Evolutionary conservation across 192 early-diverging fungal genomes (phyloP), one percentile per base, ranked within the genome.

Genomic region (Gonapodya sp.): DNA sequence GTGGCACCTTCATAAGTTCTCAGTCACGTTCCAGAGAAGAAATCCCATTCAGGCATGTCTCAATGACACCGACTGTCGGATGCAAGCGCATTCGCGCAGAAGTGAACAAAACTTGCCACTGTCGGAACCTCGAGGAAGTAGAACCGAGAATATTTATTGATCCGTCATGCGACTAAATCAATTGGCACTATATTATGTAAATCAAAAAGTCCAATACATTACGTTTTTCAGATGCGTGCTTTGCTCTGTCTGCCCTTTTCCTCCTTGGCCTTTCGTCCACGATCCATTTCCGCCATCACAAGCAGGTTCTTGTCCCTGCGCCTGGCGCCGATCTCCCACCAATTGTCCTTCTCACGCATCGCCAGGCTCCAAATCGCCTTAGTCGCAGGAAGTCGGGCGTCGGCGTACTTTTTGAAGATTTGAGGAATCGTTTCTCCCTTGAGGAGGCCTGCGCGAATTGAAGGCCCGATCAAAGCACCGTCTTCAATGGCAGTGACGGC

Each of bases 241-340:
- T 64, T 64, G 8, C 24, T 64, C 24, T 64, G 8, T 24, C 46
- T 24, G 46, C 46, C 46, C 24, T 24, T 31, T 33, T 77, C 34
- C 8, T 16, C 75, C 75, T 77, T 77, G 8, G 2, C 31, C 75
- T 14, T 2, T 8, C 75, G 2, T 33, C 8, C 30, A 2, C 2
- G 18, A 33, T 77, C 75, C 75, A 77, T 77, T 33, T 34, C 34
- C 75, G 75, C 18, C 2, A 77, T 16, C 18, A 77, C 34, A 18
- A 77, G 75, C 31, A 31, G 16, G 75, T 16, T 31, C 30, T 2
- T 2, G 31, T 77, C 75, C 46, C 46, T 8, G 46, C 24, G 8
- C 8, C 75, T 33, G 30, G 75, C 75, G 30, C 75, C 75, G 31
- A 77, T 77, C 8, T 18, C 75, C 75, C 75, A 77, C 75, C 75